phyloP scores from a whole-genome alignment of 352 stramenopile species.

The Peronospora destructor region DNA sequence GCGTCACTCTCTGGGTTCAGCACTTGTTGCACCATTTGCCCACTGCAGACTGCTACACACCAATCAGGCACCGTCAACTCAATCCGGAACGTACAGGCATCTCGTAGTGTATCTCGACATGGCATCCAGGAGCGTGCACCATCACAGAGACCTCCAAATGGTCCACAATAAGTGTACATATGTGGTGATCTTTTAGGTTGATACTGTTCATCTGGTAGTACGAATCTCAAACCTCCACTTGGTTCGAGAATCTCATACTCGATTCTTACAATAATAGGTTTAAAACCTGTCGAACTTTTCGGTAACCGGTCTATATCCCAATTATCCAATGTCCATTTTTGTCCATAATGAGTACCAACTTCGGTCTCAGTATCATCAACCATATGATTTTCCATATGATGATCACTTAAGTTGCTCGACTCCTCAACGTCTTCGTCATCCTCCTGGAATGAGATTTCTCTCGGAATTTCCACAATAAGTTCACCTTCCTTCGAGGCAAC shows the following conservation, averaged over 20 bases:
- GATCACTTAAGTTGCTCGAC: constrained; percentile 31
- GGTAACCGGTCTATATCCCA: constrained; percentile 71
- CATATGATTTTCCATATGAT: constrained; percentile 27
- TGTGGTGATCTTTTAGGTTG: constrained; percentile 68
- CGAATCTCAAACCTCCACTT: constrained; percentile 54
- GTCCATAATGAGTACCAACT: constrained; percentile 23
- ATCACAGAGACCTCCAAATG: constrained; percentile 75
- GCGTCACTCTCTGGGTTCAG: constrained; percentile 44
- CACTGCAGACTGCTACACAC: constrained; percentile 77
- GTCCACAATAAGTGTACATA: constrained; percentile 84
- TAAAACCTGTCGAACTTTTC: constrained; percentile 61
- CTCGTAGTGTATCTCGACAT: constrained; percentile 62
- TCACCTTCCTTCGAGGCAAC: constrained; percentile 81
- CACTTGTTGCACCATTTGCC: constrained; percentile 79
- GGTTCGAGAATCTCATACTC: constrained; percentile 78
- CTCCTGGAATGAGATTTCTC: constrained; percentile 47
- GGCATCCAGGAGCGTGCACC: constrained; percentile 82
- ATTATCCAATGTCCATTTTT: constrained; percentile 42
- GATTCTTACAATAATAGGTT: constrained; percentile 59
- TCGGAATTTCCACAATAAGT: constrained; percentile 66
- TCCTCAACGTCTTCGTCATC: constrained; percentile 39
- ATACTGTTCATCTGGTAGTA: constrained; percentile 59
- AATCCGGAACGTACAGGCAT: constrained; percentile 66
- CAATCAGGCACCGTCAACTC: constrained; percentile 76
- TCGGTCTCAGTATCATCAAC: constrained; percentile 34